Percentiles rank a stretch among this genome's conserved stretches.
These are phyloP conservation scores for Salvia sclarea DNA, from an alignment of 305 asterid species.

Conservation along the genomic window DNA sequence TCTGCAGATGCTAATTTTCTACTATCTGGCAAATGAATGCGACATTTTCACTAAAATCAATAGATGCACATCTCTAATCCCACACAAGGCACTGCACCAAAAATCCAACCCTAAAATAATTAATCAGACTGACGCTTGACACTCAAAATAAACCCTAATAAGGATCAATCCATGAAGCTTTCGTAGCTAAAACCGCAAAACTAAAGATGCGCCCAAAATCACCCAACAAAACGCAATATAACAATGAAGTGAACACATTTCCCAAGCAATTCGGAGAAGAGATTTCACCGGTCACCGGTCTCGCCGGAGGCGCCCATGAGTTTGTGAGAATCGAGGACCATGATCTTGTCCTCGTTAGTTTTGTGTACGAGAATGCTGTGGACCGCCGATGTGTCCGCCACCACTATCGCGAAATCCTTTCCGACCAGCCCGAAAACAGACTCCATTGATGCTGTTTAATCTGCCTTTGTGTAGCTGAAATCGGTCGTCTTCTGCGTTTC, in stretches of 20 bases:
- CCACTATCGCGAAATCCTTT: conserved; percentile 78
- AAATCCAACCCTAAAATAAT: conserved; percentile 20
- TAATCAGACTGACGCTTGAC: background rate
- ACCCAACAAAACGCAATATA: conserved; percentile 13
- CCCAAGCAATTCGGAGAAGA: background rate
- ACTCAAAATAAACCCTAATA: conserved; percentile 23
- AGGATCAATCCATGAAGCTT: background rate
- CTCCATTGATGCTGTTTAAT: conserved; percentile 52
- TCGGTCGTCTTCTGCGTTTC: conserved; percentile 9
- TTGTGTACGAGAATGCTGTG: conserved; percentile 92
- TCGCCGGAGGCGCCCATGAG: conserved; percentile 96
- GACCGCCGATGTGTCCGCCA: conserved; percentile 90
- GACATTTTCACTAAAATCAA: background rate
- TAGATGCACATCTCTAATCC: background rate
- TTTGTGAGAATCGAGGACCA: conserved; percentile 86
- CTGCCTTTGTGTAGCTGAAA: background rate
- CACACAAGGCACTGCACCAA: background rate
- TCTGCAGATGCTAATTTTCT: too few relatives aligned
- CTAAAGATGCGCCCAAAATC: background rate
- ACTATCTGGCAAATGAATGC: background rate
- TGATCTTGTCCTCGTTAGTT: conserved; percentile 89
- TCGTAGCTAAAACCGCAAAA: background rate
- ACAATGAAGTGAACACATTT: background rate
- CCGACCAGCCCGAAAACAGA: conserved; percentile 88
- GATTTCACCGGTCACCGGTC: conserved; percentile 78